A percentile compares a stretch with the other conserved stretches of the same genome.
Evolutionary conservation across 2,329 filamentous ascomycete genomes (phyloP).

Genomic region (Neoascochyta sp.): DNA sequence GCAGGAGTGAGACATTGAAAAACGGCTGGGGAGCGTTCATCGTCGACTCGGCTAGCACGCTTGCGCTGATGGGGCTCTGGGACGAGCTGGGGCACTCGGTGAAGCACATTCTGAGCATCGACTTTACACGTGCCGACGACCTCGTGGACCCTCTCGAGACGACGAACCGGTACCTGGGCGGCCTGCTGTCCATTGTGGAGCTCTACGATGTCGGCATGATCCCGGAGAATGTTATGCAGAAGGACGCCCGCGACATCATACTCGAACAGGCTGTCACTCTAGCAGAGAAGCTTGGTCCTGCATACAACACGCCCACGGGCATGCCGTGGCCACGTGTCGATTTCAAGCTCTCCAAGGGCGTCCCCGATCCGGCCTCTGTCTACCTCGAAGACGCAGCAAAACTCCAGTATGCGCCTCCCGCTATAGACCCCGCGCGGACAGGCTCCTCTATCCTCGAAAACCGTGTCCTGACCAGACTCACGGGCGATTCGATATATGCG

Average conservation of each 20-base stretch:
- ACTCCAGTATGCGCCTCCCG: conserved; percentile 33
- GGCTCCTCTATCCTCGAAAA: conserved; percentile 47
- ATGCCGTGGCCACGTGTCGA: conserved; percentile 47
- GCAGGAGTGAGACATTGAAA: conserved; percentile 31
- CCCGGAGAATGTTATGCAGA: conserved; percentile 29
- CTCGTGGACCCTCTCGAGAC: conserved; percentile 44
- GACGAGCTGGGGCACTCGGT: conserved; percentile 40
- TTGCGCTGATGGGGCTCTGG: conserved; percentile 44
- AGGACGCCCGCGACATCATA: conserved; percentile 31
- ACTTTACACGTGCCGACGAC: conserved; percentile 34
- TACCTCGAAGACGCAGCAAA: conserved; percentile 29
- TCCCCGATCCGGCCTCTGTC: conserved; percentile 27
- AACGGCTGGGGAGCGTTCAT: conserved; percentile 46
- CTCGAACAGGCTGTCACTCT: conserved; percentile 39
- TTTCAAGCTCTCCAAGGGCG: conserved; percentile 36
- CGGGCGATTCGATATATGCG: conserved; percentile 40
- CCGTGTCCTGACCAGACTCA: conserved; percentile 41
- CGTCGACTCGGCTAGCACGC: conserved; percentile 40
- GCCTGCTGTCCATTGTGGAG: conserved; percentile 39
- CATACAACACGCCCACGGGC: conserved; percentile 41
- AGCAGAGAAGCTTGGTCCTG: conserved; percentile 37
- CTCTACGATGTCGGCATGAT: conserved; percentile 42
- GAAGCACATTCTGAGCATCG: conserved; percentile 39
- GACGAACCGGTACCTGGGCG: conserved; percentile 42
- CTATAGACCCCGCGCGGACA: conserved; percentile 41